phyloP scores from a whole-genome alignment of 2,329 filamentous ascomycete genomes.

The Alternaria panax region DNA sequence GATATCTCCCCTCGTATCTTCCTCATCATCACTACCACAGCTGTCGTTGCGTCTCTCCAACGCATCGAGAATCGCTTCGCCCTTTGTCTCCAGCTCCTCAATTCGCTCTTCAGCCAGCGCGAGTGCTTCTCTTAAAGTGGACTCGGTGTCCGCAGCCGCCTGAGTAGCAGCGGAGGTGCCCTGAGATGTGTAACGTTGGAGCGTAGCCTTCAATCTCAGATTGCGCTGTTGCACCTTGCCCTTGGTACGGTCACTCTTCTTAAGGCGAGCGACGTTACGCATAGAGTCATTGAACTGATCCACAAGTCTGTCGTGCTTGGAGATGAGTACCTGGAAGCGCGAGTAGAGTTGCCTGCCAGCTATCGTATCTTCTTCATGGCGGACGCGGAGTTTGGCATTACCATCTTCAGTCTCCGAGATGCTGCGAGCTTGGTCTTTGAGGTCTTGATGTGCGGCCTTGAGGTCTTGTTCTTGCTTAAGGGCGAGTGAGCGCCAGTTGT shows the following conservation, averaged over 20 bases:
- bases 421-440: conserved; percentile 1
- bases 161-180: background rate
- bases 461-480: conserved; percentile 10
- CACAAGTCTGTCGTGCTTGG: conserved; percentile 14
- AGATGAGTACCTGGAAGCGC: background rate
- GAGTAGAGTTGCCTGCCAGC: conserved; percentile 2
- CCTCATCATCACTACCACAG: conserved; percentile 8
- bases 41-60: conserved; percentile 8
- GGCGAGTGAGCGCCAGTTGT: conserved; percentile 11
- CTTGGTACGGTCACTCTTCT: conserved; percentile 27
- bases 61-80: conserved; percentile 18
- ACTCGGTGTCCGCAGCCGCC: conserved; percentile 3
- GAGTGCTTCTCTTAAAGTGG: conserved; percentile 21
- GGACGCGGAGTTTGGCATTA: background rate
- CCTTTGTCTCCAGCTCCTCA: conserved; percentile 24
- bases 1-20: conserved; percentile 9
- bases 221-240: conserved; percentile 27
- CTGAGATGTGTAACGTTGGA: conserved; percentile 6
- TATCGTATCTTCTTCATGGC: conserved; percentile 4
- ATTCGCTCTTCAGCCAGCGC: conserved; percentile 20
- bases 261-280: conserved; percentile 10
- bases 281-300: conserved; percentile 11
- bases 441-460: background rate
- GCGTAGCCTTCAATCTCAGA: conserved; percentile 18
- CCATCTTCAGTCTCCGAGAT: background rate